Evolutionary conservation across 2,329 filamentous ascomycete species (phyloP).

Genomic region (Talaromyces albobiverticillius): DNA sequence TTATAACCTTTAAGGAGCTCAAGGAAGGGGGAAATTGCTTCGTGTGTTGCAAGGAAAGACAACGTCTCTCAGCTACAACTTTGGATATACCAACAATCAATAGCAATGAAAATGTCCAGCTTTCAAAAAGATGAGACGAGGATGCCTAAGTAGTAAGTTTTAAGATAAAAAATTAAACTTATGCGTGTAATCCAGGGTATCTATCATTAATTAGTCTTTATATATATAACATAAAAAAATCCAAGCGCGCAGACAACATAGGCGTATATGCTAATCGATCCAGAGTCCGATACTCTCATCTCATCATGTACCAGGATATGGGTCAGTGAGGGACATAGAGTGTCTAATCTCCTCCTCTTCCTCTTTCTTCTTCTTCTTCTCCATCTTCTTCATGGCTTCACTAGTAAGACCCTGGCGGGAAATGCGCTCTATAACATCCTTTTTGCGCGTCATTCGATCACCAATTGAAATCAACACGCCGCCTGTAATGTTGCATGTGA

Average conservation of each 20-base stretch:
- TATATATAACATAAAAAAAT: background rate
- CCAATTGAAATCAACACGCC: constrained; percentile 75
- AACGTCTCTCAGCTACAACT: too few relatives aligned
- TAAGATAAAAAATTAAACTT: too few relatives aligned
- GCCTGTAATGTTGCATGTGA: constrained; percentile 72
- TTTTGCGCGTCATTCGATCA: constrained; percentile 75
- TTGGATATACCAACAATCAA: too few relatives aligned
- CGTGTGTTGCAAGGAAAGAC: too few relatives aligned
- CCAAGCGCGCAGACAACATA: background rate
- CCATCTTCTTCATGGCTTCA: constrained; percentile 58
- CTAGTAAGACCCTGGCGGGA: constrained; percentile 72
- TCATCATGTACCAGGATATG: background rate
- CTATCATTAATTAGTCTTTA: background rate
- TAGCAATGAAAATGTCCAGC: too few relatives aligned
- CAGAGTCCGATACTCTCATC: too few relatives aligned
- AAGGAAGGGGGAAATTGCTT: background rate
- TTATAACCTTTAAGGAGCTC: background rate
- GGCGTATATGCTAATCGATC: background rate
- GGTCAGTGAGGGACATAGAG: background rate
- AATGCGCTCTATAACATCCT: constrained; percentile 76
- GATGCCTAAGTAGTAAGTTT: too few relatives aligned
- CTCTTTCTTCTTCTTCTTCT: constrained; percentile 49
- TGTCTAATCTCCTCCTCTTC: constrained; percentile 13
- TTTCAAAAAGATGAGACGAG: too few relatives aligned
- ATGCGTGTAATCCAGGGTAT: too few relatives aligned